Conservation (phyloP, 805 yeast genomes). For the Komagataella populi region DNA sequence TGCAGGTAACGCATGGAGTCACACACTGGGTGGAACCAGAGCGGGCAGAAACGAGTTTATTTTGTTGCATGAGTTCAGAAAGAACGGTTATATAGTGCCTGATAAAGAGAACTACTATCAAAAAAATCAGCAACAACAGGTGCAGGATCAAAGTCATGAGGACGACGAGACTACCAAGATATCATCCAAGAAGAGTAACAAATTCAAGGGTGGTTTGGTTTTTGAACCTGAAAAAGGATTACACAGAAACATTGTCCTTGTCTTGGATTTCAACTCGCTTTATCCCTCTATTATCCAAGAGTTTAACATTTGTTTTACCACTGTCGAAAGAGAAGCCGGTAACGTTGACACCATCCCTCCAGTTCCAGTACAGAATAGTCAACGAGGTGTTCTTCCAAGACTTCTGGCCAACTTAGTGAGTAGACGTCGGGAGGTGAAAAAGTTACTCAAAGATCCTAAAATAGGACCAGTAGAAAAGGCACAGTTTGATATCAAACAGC, state of each 20-base stretch:
- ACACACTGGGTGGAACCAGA: conserved; percentile 87
- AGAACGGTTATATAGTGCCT: conserved; percentile 73
- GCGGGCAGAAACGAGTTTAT: conserved; percentile 93
- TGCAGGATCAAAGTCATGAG: conserved; percentile 17
- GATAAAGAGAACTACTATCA: conserved; percentile 49
- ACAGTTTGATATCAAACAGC: conserved; percentile 91
- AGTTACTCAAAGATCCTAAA: conserved; percentile 62
- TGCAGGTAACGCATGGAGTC: conserved; percentile 97
- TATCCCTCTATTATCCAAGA: conserved; percentile 97
- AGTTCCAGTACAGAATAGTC: conserved; percentile 43
- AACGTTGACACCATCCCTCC: conserved; percentile 54
- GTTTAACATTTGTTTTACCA: conserved; percentile 92
- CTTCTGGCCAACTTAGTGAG: conserved; percentile 73
- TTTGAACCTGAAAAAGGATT: conserved; percentile 95
- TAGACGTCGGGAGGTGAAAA: conserved; percentile 89
- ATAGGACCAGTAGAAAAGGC: conserved; percentile 51
- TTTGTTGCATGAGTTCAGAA: conserved; percentile 80
- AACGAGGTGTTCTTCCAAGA: conserved; percentile 77
- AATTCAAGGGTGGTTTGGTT: conserved; percentile 86
- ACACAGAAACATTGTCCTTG: conserved; percentile 77
- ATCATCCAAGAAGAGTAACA: conserved; percentile 50
- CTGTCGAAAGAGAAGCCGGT: conserved; percentile 55
- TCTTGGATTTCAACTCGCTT: conserved; percentile 96
- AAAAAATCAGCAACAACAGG: conserved; percentile 17
- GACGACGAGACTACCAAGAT: conserved; percentile 31